Percentiles rank a stretch among this genome's conserved stretches.
phyloP scores from a whole-genome alignment of 1,139 yeast species.

The Sugiyamaella neomexicana region DNA sequence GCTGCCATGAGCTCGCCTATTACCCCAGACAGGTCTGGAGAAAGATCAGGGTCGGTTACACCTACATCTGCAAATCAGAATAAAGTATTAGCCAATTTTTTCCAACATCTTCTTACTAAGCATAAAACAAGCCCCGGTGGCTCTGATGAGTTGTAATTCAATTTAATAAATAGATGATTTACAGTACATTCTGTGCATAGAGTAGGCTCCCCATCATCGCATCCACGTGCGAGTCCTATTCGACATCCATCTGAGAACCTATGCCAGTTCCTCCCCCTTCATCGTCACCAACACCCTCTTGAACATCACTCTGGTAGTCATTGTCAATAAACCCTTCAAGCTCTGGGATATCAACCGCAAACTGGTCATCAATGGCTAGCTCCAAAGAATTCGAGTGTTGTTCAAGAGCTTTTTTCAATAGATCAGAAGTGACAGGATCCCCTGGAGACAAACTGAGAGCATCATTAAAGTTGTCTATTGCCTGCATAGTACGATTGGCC shows the following conservation, averaged over 20 bases:
- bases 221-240: conserved; percentile 12
- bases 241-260: conserved; percentile 32
- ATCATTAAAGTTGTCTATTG: conserved; percentile 75
- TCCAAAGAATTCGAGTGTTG: conserved; percentile 8
- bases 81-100: conserved; percentile 35
- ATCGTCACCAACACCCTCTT: conserved; percentile 10
- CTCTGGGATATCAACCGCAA: conserved; percentile 9
- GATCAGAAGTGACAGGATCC: conserved; percentile 82
- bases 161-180: background rate
- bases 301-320: background rate
- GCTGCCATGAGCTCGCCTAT: conserved; percentile 17
- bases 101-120: conserved; percentile 33
- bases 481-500: conserved; percentile 57
- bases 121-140: conserved; percentile 15
- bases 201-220: too few relatives aligned
- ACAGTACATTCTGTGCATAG: too few relatives aligned
- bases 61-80: conserved; percentile 28
- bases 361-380: conserved; percentile 5
- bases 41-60: conserved; percentile 23
- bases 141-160: conserved; percentile 7
- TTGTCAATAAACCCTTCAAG: conserved; percentile 3
- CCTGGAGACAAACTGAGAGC: conserved; percentile 78
- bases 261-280: conserved; percentile 22
- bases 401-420: conserved; percentile 64
- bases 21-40: conserved; percentile 26